phyloP scores from a whole-genome alignment of 352 stramenopile species.

The Sclerospora graminicola region DNA sequence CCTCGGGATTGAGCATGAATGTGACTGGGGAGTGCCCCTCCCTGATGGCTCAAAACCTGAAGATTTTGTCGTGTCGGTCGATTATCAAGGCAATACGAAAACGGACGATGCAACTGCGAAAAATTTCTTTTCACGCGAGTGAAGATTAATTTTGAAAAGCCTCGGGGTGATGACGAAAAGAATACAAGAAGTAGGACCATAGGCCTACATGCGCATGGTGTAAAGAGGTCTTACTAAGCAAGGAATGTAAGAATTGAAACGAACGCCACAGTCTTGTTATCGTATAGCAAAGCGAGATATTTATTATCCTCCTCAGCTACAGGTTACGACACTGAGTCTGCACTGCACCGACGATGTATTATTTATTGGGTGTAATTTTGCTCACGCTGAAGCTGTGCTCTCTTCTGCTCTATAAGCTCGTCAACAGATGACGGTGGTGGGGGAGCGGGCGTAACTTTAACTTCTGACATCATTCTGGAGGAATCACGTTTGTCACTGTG shows the following conservation, averaged over 20 bases:
- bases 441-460: neutral
- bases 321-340: too few relatives aligned
- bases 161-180: neutral
- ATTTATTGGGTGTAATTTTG: neutral
- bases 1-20: slow-evolving; percentile 81
- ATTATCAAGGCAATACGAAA: slow-evolving; percentile 18
- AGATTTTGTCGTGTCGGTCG: slow-evolving; percentile 24
- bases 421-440: slow-evolving; percentile 37
- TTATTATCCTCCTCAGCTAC: too few relatives aligned
- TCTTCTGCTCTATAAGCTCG: slow-evolving; percentile 60
- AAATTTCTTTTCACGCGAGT: slow-evolving; percentile 13
- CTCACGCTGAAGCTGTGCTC: slow-evolving; percentile 52
- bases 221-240: too few relatives aligned
- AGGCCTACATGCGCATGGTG: too few relatives aligned
- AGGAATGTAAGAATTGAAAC: too few relatives aligned
- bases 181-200: neutral
- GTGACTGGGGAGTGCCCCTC: slow-evolving; percentile 83
- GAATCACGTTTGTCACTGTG: slow-evolving; percentile 5
- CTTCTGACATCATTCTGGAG: neutral
- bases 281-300: too few relatives aligned
- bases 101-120: neutral
- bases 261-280: too few relatives aligned
- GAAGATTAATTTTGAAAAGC: slow-evolving; percentile 5
- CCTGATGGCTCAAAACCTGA: slow-evolving; percentile 63
- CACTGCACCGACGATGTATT: too few relatives aligned